Percentiles rank a stretch among this genome's conserved stretches.
These are phyloP conservation scores for Suhomyces ambrosiae DNA, from an alignment of 1,139 yeast species.

Conservation along the genomic window DNA sequence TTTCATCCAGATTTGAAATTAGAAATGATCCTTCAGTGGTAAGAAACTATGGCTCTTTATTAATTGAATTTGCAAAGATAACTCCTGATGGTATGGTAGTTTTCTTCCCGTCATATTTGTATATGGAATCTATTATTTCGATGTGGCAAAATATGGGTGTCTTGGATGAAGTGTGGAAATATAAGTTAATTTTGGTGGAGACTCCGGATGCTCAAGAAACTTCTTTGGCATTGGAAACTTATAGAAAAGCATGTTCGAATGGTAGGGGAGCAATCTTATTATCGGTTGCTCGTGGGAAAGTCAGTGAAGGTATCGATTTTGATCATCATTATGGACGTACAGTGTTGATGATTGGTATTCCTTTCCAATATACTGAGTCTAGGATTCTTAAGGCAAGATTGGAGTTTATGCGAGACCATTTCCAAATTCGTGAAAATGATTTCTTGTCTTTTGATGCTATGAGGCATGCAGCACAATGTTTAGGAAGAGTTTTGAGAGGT, in stretches of 20 bases:
- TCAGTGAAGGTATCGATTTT: slow-evolving; percentile 98
- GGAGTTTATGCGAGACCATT: slow-evolving; percentile 90
- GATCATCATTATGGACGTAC: slow-evolving; percentile 98
- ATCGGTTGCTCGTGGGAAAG: slow-evolving; percentile 98
- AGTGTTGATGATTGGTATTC: slow-evolving; percentile 97
- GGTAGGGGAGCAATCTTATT: slow-evolving; percentile 96
- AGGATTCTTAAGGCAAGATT: slow-evolving; percentile 91
- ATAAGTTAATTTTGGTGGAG: slow-evolving; percentile 91
- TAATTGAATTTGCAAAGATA: slow-evolving; percentile 89
- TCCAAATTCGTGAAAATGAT: slow-evolving; percentile 89
- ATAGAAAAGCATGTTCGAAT: slow-evolving; percentile 93
- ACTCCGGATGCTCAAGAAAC: slow-evolving; percentile 99
- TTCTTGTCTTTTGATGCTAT: slow-evolving; percentile 96
- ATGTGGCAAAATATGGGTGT: slow-evolving; percentile 99
- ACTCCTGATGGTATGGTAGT: slow-evolving; percentile 99
- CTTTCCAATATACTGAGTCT: slow-evolving; percentile 97
- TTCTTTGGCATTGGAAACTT: slow-evolving; percentile 90
- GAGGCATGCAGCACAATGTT: slow-evolving; percentile 99
- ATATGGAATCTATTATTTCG: slow-evolving; percentile 96
- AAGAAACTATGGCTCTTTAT: slow-evolving; percentile 89
- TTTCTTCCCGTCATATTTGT: slow-evolving; percentile 92
- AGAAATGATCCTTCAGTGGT: slow-evolving; percentile 98
- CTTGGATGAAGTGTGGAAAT: slow-evolving; percentile 97
- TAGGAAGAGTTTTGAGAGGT: slow-evolving; percentile 95
- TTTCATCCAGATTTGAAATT: slow-evolving; percentile 93